Evolutionary conservation across 2,329 filamentous ascomycete genomes (phyloP).

Genomic region (Colletotrichum lupini): DNA sequence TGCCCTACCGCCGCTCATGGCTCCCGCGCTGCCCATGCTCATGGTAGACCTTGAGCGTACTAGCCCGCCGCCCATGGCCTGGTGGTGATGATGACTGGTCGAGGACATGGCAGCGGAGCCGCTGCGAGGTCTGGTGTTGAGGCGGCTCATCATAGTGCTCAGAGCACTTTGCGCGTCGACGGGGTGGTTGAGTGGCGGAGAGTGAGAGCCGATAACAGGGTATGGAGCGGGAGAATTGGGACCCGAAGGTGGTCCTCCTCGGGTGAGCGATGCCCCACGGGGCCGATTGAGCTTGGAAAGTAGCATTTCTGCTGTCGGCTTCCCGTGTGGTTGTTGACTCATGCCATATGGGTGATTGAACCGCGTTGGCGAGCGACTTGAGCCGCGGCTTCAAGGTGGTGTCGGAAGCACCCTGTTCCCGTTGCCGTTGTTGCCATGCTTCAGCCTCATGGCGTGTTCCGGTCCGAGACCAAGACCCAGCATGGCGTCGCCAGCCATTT

Average conservation of each 20-base stretch:
- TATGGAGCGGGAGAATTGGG: not conserved
- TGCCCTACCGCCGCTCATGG: not conserved
- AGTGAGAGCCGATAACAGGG: conserved; percentile 38
- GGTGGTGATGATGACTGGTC: conserved; percentile 1
- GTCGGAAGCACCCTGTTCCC: conserved; percentile 37
- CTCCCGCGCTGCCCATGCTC: conserved; percentile 15
- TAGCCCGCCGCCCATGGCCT: conserved; percentile 18
- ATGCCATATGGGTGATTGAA: conserved; percentile 26
- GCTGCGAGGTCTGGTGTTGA: conserved; percentile 45
- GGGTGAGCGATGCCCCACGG: conserved; percentile 4
- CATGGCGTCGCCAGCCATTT: conserved; percentile 7
- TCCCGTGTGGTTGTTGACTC: conserved; percentile 1
- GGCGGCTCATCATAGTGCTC: conserved; percentile 45
- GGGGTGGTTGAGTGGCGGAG: conserved; percentile 41
- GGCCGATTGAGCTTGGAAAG: conserved; percentile 28
- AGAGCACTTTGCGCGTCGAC: conserved; percentile 40
- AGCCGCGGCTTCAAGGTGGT: conserved; percentile 47
- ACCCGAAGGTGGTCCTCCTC: not conserved
- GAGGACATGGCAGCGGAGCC: conserved; percentile 33
- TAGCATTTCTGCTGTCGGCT: conserved; percentile 33
- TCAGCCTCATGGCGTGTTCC: not conserved
- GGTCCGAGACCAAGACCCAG: not conserved
- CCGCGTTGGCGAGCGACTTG: conserved; percentile 42
- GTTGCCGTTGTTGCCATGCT: conserved; percentile 18
- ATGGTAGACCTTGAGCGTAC: conserved; percentile 2